Evolutionary conservation across 345 rosid species (phyloP), one percentile per base, ranked within the genome.

Genomic region (Euphorbia peplus): DNA sequence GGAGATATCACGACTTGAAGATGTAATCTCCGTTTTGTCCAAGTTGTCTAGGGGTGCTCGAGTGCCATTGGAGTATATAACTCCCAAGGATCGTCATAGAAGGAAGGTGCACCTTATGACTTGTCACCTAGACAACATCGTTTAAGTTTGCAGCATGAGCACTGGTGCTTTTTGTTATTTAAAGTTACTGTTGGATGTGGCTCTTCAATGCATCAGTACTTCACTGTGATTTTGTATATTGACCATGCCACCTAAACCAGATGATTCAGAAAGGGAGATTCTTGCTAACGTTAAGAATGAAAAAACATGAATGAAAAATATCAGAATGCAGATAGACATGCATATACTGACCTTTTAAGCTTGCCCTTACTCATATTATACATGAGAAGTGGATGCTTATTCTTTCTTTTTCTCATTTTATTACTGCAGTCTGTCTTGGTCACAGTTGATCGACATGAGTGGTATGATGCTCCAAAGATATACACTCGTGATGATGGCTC

Each of bases 381-480:
- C 1, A 60, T 32, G 26, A 37, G 53, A 54, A 32, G 4, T 58
- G 63, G 13, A 32, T 51, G 56, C 60, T 52, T 42, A 24, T 4
- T 18, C 26, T 15, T 4, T 28, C 8, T 26, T 64, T 21, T 30
- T 3, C 46, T 8, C 28, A 60, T 63, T 53, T 48, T 66, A 70
- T 78, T 74, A 53, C 69, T 84, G 85, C 90, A 95, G 99, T 88
- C 90, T 54, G 95, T 82, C 70, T 72, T 95, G 72, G 93, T 95
- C 60, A 90, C 93, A 19, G 73, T 90, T 61, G 97, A 91, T 81
- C 90, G 90, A 64, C 99, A 95, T 81, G 97, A 91, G 75, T 95
- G 99, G 99, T 95, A 90, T 71, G 92, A 91, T 56, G 84, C 91
- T 75, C 95, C 99, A 42, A 97, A 83, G 78, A 81, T 86, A 78